phyloP scores from a whole-genome alignment of 208 protist genomes.

The Naegleria lovaniensis region DNA sequence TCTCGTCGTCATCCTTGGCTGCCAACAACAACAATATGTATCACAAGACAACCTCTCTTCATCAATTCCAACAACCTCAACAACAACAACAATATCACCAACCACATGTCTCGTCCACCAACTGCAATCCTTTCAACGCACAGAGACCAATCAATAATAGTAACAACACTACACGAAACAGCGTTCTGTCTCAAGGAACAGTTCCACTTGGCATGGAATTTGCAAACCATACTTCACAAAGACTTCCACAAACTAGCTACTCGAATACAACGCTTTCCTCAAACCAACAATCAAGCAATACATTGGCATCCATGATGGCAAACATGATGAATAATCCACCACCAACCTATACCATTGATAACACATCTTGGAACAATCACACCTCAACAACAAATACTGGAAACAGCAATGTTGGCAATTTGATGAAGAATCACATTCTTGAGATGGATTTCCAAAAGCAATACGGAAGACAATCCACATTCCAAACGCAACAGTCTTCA shows the following conservation, averaged over 20 bases:
- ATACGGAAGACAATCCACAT: not conserved
- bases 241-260: not conserved
- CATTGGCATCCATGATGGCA: not conserved
- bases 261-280: not conserved
- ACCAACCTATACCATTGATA: not conserved
- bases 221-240: not conserved
- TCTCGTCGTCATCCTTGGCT: not conserved
- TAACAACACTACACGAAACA: not conserved
- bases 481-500: not conserved
- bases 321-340: not conserved
- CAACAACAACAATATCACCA: not conserved
- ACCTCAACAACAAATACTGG: not conserved
- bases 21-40: not conserved
- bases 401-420: not conserved
- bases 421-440: not conserved
- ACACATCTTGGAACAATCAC: not conserved
- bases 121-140: not conserved
- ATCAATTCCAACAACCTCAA: not conserved
- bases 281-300: not conserved
- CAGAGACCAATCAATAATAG: not conserved
- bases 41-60: not conserved
- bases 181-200: not conserved
- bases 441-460: not conserved
- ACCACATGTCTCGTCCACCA: too few species aligned
- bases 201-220: not conserved